phyloP scores from a whole-genome alignment of 495 filamentous ascomycete genomes.

The Daldinia concentrica region DNA sequence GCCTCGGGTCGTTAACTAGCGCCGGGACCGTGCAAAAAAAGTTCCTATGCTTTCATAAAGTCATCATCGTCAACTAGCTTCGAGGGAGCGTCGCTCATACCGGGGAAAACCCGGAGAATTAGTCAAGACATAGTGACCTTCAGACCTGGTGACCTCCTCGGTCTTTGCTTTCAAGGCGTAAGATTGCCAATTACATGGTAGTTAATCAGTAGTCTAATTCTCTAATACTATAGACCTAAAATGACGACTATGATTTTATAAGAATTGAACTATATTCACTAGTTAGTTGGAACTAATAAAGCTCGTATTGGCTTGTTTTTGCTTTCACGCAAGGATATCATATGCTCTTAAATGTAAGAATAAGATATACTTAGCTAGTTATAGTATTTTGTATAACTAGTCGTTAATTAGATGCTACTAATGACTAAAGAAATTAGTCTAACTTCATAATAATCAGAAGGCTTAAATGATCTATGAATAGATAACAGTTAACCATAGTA shows the following conservation, averaged over 20 bases:
- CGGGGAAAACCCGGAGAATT: constrained; percentile 18
- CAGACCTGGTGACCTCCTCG: not conserved
- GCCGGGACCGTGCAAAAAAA: constrained; percentile 6
- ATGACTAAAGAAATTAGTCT: no score
- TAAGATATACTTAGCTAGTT: not conserved
- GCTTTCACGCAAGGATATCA: not conserved
- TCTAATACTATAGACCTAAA: not conserved
- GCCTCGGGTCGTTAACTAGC: constrained; percentile 22
- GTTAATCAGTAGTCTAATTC: not conserved
- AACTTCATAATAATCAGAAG: no score
- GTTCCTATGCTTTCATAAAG: constrained; percentile 3
- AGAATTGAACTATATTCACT: not conserved
- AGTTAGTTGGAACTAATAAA: not conserved
- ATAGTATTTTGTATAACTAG: not conserved
- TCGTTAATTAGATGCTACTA: not conserved
- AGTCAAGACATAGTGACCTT: not conserved
- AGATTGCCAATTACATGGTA: not conserved
- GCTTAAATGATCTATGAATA: no score
- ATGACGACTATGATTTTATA: not conserved
- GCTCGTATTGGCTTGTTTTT: not conserved
- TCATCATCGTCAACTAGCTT: constrained; percentile 6
- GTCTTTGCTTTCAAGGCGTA: constrained; percentile 10
- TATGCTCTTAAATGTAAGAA: not conserved
- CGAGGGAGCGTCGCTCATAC: constrained; percentile 2
- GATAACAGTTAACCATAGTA: no score